Percentiles rank a stretch among this genome's conserved stretches.
phyloP scores from a whole-genome alignment of 129 eudicot species.

The Arctium minus region DNA sequence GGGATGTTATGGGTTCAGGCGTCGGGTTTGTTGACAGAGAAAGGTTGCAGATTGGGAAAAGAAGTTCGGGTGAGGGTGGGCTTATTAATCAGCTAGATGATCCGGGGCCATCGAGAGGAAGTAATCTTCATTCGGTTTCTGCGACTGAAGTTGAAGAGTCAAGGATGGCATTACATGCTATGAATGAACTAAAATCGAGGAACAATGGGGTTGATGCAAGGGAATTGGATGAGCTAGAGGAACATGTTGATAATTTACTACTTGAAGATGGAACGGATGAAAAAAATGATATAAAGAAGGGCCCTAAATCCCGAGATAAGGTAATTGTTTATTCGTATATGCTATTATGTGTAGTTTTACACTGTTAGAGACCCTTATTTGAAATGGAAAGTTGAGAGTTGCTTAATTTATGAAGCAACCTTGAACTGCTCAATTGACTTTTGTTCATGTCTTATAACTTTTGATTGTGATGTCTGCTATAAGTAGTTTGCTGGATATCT shows the following conservation, averaged over 20 bases:
- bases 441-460: neutral
- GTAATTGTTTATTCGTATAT: slow-evolving; percentile 22
- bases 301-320: slow-evolving; percentile 64
- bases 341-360: neutral
- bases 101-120: slow-evolving; percentile 46
- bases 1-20: slow-evolving; percentile 3
- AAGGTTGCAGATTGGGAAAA: slow-evolving; percentile 7
- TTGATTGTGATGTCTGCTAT: neutral
- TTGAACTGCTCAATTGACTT: neutral
- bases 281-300: slow-evolving; percentile 41
- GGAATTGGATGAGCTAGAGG: slow-evolving; percentile 62
- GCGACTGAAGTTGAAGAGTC: slow-evolving; percentile 47
- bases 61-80: slow-evolving; percentile 8
- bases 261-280: slow-evolving; percentile 62
- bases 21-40: slow-evolving; percentile 9
- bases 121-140: slow-evolving; percentile 35
- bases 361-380: too few relatives aligned
- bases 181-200: slow-evolving; percentile 16
- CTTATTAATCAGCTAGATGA: slow-evolving; percentile 35
- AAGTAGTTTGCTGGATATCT: neutral
- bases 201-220: slow-evolving; percentile 6
- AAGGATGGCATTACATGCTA: slow-evolving; percentile 31
- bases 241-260: slow-evolving; percentile 44
- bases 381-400: too few relatives aligned
- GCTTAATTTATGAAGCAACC: too few relatives aligned